Conservation (phyloP, 2,329 filamentous ascomycete genomes). For the Penicillium verrucosum region DNA sequence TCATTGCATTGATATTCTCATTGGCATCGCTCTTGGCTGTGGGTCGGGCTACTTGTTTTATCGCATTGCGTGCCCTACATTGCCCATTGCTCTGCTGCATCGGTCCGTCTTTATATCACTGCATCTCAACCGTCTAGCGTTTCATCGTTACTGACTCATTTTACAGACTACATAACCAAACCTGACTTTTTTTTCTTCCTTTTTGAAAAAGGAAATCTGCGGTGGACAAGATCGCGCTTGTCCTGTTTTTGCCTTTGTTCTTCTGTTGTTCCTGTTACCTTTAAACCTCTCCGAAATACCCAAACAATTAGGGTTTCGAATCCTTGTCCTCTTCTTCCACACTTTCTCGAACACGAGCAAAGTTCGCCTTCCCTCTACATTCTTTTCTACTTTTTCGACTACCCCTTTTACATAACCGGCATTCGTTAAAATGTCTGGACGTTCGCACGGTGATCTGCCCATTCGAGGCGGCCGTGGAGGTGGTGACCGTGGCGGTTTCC, state of each 20-base stretch:
- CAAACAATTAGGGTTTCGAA: neutral
- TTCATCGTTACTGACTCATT: neutral
- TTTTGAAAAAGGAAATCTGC: neutral
- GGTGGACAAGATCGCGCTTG: neutral
- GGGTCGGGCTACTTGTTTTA: neutral
- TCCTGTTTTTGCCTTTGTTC: neutral
- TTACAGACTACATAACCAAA: neutral
- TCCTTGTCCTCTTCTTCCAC: neutral
- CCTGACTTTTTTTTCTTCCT: neutral
- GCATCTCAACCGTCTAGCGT: neutral
- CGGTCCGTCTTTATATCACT: neutral
- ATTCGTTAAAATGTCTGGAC: neutral
- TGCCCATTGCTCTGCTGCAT: neutral
- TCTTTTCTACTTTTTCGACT: neutral
- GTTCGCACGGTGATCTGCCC: neutral
- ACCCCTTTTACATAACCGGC: neutral
- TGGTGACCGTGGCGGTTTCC: neutral
- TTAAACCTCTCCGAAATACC: neutral
- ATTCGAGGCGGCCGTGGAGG: constrained; percentile 7
- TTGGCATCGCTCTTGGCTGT: neutral
- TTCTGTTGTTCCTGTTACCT: neutral
- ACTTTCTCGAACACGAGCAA: neutral
- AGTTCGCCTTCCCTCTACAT: too few species aligned
- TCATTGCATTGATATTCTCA: neutral
- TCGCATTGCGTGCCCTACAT: neutral